Evolutionary conservation across 2,329 filamentous ascomycete species (phyloP).

Genomic region (Pochonia chlamydosporia): DNA sequence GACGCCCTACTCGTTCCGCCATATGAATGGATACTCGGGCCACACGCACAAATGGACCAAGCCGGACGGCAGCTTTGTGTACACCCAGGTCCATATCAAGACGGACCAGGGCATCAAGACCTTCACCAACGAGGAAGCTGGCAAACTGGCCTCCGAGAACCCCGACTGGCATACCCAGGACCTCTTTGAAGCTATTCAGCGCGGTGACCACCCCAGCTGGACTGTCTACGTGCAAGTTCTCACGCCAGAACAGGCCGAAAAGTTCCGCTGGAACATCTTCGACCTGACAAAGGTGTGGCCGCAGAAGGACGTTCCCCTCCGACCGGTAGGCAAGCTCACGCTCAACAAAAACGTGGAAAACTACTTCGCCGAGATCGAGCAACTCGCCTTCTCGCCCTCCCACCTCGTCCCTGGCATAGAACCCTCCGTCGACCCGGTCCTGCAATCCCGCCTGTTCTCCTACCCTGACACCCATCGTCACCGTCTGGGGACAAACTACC

Average conservation of each 20-base stretch:
- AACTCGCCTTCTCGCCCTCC: constrained; percentile 60
- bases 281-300: constrained; percentile 68
- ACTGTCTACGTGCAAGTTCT: constrained; percentile 59
- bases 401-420: constrained; percentile 60
- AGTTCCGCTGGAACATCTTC: constrained; percentile 58
- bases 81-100: constrained; percentile 60
- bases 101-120: constrained; percentile 57
- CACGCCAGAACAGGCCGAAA: constrained; percentile 55
- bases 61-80: constrained; percentile 59
- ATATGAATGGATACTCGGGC: constrained; percentile 63
- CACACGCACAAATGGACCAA: constrained; percentile 64
- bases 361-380: constrained; percentile 66
- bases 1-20: constrained; percentile 57
- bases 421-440: constrained; percentile 55
- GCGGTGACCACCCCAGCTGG: constrained; percentile 58
- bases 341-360: constrained; percentile 61
- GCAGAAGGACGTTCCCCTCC: constrained; percentile 54
- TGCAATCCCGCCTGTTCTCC: constrained; percentile 55
- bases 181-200: constrained; percentile 56
- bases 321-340: constrained; percentile 55
- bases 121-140: constrained; percentile 52
- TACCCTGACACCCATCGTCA: constrained; percentile 60
- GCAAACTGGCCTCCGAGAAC: constrained; percentile 46
- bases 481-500: constrained; percentile 52
- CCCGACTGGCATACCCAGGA: constrained; percentile 60